Percentiles rank a stretch among this genome's conserved stretches.
phyloP scores from a whole-genome alignment of 208 protist species.

The Wallacemonas sp. region DNA sequence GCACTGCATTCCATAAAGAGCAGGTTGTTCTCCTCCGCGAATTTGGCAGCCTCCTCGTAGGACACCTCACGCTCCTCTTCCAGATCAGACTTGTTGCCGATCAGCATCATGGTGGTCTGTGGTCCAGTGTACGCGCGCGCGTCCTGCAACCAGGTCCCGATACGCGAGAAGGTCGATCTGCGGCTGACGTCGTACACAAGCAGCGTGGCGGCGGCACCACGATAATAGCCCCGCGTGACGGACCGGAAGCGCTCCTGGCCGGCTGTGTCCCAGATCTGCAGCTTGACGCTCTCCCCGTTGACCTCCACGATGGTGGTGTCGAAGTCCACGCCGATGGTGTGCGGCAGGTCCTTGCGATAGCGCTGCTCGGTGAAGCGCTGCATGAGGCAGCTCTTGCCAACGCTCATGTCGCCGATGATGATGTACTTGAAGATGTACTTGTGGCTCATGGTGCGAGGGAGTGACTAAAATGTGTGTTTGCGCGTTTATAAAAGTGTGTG shows the following conservation, averaged over 20 bases:
- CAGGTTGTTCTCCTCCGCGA: conserved; percentile 95
- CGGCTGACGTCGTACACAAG: conserved; percentile 96
- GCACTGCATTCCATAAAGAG: conserved; percentile 96
- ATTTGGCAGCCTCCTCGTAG: conserved; percentile 95
- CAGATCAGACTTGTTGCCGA: conserved; percentile 97
- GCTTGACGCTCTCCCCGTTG: conserved; percentile 95
- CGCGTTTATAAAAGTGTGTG: no score
- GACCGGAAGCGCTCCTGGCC: conserved; percentile 91
- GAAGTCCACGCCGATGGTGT: conserved; percentile 99
- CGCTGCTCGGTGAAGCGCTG: conserved; percentile 98
- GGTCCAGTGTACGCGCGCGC: conserved; percentile 88
- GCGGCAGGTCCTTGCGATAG: conserved; percentile 93
- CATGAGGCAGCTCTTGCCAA: conserved; percentile 97
- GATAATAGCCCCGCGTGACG: conserved; percentile 96
- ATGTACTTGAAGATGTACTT: conserved; percentile 99
- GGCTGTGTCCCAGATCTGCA: conserved; percentile 98
- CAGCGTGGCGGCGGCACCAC: conserved; percentile 94
- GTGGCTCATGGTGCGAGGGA: conserved; percentile 53
- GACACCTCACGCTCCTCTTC: conserved; percentile 95
- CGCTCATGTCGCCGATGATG: conserved; percentile 97
- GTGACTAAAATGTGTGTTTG: no score
- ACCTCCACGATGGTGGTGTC: conserved; percentile 96
- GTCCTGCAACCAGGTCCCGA: conserved; percentile 96
- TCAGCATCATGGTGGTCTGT: conserved; percentile 87
- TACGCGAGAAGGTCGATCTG: conserved; percentile 78